Percentiles rank a stretch among this genome's conserved stretches.
phyloP scores from a whole-genome alignment of 2,329 filamentous ascomycete genomes.

The Botryotinia globosa region DNA sequence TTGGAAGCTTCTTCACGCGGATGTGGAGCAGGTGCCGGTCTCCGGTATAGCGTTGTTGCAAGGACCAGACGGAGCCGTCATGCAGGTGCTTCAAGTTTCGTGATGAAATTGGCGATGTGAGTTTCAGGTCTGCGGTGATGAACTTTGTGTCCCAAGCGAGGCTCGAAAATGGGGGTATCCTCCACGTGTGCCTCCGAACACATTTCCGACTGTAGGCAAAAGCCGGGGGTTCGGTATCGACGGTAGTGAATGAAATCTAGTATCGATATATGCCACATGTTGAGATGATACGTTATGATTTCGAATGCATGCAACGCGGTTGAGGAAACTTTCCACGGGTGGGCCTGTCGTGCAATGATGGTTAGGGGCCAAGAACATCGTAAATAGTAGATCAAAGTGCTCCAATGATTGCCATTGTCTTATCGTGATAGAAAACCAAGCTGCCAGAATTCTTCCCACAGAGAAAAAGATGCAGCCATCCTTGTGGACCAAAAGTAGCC shows the following conservation, averaged over 20 bases:
- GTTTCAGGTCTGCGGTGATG: background rate
- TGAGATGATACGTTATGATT: background rate
- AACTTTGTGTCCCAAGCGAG: background rate
- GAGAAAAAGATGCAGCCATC: no score
- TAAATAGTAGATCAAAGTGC: no score
- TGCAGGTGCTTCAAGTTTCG: slow-evolving; percentile 1
- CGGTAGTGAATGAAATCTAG: background rate
- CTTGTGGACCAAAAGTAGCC: no score
- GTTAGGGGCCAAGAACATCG: no score
- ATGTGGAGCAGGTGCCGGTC: background rate
- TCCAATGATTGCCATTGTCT: no score
- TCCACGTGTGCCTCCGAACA: background rate
- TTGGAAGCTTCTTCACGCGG: background rate
- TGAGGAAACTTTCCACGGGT: accelerated
- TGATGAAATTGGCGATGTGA: background rate
- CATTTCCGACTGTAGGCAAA: background rate
- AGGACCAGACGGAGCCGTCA: background rate
- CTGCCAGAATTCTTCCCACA: no score
- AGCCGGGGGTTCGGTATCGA: background rate
- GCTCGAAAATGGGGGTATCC: background rate
- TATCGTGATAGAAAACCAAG: no score
- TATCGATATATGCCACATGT: background rate
- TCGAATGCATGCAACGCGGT: background rate
- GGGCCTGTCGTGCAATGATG: background rate
- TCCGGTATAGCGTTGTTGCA: background rate